A percentile compares a stretch with the other conserved stretches of the same genome.
Conservation (phyloP, 805 yeast species). For the Pichia deserticola region DNA sequence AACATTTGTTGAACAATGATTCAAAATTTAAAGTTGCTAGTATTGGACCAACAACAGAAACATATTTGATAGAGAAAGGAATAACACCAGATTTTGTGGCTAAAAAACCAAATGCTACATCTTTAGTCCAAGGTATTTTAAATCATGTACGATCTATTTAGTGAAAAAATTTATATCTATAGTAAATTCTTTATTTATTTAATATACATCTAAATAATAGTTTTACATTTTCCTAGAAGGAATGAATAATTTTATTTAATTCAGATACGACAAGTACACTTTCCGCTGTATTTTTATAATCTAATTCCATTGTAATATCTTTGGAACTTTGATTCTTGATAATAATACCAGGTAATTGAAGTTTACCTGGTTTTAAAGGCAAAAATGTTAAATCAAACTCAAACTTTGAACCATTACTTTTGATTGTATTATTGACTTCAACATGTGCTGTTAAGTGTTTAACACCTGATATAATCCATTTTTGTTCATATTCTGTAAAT, state of each 20-base stretch:
- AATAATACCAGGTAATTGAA: slow-evolving; percentile 57
- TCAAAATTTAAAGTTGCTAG: slow-evolving; percentile 50
- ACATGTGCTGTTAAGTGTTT: slow-evolving; percentile 39
- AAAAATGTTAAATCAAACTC: slow-evolving; percentile 43
- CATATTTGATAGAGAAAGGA: slow-evolving; percentile 44
- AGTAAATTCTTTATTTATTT: not conserved
- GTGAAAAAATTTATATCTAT: not conserved
- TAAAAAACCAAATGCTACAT: slow-evolving; percentile 59
- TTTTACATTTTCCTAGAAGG: slow-evolving; percentile 33
- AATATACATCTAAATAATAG: no score
- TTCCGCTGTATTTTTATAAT: slow-evolving; percentile 61
- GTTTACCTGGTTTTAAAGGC: slow-evolving; percentile 71
- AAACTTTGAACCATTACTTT: slow-evolving; percentile 9
- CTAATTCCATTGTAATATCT: slow-evolving; percentile 47
- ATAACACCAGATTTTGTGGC: slow-evolving; percentile 60
- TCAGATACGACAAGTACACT: slow-evolving; percentile 67
- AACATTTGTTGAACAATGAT: slow-evolving; percentile 22
- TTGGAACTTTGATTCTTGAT: slow-evolving; percentile 30
- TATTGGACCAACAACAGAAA: slow-evolving; percentile 89
- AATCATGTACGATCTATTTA: no score
- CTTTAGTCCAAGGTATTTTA: slow-evolving; percentile 40
- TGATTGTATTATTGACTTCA: slow-evolving; percentile 10
- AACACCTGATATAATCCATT: slow-evolving; percentile 77
- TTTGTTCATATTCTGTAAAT: slow-evolving; percentile 36
- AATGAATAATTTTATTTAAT: slow-evolving; percentile 50